Evolutionary conservation across 768 basidiomycete genomes (phyloP).

Genomic region (Lactarius evosmus): DNA sequence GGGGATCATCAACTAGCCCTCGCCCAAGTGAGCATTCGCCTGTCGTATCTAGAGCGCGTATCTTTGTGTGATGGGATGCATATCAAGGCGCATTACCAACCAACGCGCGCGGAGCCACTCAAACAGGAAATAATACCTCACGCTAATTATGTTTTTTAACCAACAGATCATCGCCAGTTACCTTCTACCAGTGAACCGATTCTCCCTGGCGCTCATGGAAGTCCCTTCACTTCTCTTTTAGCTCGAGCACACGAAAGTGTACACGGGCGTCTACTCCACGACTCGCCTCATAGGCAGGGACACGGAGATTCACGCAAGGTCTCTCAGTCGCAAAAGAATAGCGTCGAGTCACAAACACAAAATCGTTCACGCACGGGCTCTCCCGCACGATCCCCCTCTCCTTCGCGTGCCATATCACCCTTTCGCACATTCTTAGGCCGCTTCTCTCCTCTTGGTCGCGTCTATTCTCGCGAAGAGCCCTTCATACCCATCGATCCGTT

Average conservation of each 20-base stretch:
- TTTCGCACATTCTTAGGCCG: constrained; percentile 52
- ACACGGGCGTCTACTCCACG: constrained; percentile 1
- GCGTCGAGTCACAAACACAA: constrained; percentile 33
- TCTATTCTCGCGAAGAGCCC: constrained; percentile 42
- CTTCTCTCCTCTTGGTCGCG: constrained; percentile 50
- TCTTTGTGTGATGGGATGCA: not conserved
- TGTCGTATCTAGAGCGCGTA: constrained; percentile 24
- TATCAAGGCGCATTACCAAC: constrained; percentile 12
- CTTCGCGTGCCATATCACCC: constrained; percentile 51
- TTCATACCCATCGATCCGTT: constrained; percentile 40
- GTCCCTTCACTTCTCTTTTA: constrained; percentile 14
- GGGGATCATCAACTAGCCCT: constrained; percentile 40
- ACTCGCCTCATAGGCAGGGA: constrained; percentile 1
- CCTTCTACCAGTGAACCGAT: constrained; percentile 24
- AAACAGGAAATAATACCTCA: not conserved
- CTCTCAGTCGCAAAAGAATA: constrained; percentile 27
- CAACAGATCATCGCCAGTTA: constrained; percentile 12
- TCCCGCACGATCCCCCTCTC: constrained; percentile 35
- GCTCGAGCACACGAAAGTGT: constrained; percentile 15
- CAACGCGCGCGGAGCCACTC: not conserved
- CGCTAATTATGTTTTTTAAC: not conserved
- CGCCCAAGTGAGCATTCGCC: constrained; percentile 39
- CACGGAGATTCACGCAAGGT: constrained; percentile 27
- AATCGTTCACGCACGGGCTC: constrained; percentile 41
- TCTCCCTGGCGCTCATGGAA: constrained; percentile 8